Evolutionary conservation across 495 filamentous ascomycete species (phyloP), one percentile per base, ranked within the genome.

Genomic region (Poronia punctata): DNA sequence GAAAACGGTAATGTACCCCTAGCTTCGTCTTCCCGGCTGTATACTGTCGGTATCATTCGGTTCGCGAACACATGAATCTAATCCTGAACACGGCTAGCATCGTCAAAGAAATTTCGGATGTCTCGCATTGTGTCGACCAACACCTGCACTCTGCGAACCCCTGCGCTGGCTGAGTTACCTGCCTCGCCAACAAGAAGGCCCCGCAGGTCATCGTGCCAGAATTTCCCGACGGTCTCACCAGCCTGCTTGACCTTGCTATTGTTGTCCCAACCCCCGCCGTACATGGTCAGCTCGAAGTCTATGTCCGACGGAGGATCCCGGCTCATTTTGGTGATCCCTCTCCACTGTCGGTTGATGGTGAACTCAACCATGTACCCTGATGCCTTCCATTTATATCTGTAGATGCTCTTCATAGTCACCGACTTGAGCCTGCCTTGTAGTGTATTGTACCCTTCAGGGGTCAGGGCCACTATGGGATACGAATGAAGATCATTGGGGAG

Each of bases 301-400:
- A 54, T 39, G 5, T 40, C 46, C 17, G 48, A 42, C 4, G 7
- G 31, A 3, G 45, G 50, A 15, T 50, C 25, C 1, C 25, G 19
- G 7, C 21, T 36, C 49, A 55, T 50, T 1, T 44, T 43, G 11
- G 21, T 23, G 18, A 46, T 38, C 12, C 47, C 58, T 18, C 46
- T 46, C 58, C 78, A 80, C 16, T 55, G 62, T 36, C 75, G 76
- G 44, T 76, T 75, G 5, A 78, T 60, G 11, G 72, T 60, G 15
- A 83, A 57, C 42, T 83, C 73, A 3, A 82, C 52, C 4, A 75
- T 60, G 37, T 75, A 78, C 1, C 64, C 60, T 0, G 71, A 72
- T 2, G 42, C 46, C 34, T 63, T 67, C 27, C 78, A 52, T 7
- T 52, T 55, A 35, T 72, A 78, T 12, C 59, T 59, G 22, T 78